Evolutionary conservation across 257 asterid species (phyloP), one percentile per base, ranked within the genome.

Genomic region (Gardenia jasminoides): DNA sequence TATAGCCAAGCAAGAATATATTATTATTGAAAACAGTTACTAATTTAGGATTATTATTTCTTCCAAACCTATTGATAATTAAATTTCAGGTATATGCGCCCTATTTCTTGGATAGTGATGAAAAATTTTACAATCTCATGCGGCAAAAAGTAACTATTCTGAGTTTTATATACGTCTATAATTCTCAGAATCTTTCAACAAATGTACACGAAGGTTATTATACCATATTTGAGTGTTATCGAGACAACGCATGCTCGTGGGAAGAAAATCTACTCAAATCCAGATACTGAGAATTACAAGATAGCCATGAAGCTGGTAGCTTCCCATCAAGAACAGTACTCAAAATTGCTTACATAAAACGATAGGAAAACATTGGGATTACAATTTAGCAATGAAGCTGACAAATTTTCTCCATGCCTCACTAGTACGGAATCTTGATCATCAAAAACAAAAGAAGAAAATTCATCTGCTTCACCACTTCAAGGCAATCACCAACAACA

Each of bases 391-490:
- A 72, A 80, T 87, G 90, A 92, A 92, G 97, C 91, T 84, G 84
- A 85, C 87, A 86, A 88, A 90, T 92, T 92, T 92, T 74, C 87
- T 86, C 89, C 72, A 77, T 52, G 20, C 41, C 19, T 56, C 22
- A 66, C 56, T 31, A 30, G 11, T 39, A 47, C 70, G 17, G 39
- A 44, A 66, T n/a, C 65, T 56, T 41, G 69, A 46, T 46, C 24
- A 1, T 41, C 7, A 58, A 33, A 13, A 75, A 20, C 41, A 68
- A 77, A 47, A 17, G 73, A 82, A 89, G 88, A 86, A 90, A 92
- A 90, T 87, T 88, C 87, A 85, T 75, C 83, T 78, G 91, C 96
- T 92, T 87, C 96, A 90, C 82, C 65, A 82, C 82, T 80, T 83
- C 76, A 67, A 67, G 15, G 80, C 70, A 46, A 72, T 80, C 85